phyloP scores from a whole-genome alignment of 2,329 filamentous ascomycete genomes.

The Cercospora sesami region DNA sequence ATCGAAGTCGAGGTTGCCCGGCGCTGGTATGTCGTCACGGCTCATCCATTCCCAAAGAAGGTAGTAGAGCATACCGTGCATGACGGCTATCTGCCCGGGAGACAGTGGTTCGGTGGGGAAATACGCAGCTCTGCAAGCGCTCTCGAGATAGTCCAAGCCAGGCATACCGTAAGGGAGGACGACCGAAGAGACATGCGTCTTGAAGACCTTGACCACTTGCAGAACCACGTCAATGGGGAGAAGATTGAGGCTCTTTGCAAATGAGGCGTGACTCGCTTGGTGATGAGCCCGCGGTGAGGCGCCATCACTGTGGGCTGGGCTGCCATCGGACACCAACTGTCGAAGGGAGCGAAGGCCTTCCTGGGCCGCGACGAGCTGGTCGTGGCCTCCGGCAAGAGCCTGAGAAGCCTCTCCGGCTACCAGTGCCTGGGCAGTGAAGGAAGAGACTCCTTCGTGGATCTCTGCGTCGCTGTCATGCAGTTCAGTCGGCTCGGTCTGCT shows the following conservation, averaged over 20 bases:
- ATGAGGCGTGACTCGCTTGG: background rate
- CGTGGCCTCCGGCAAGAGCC: slow-evolving; percentile 16
- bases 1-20: slow-evolving; percentile 4
- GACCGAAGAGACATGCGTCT: slow-evolving; percentile 8
- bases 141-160: slow-evolving; percentile 10
- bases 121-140: slow-evolving; percentile 13
- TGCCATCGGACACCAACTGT: slow-evolving; percentile 5
- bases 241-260: slow-evolving; percentile 5
- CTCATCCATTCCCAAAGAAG: slow-evolving; percentile 16
- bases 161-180: slow-evolving; percentile 16
- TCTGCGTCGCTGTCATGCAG: slow-evolving; percentile 7
- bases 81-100: slow-evolving; percentile 13
- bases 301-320: background rate
- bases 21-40: slow-evolving; percentile 6
- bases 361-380: slow-evolving; percentile 15
- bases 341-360: slow-evolving; percentile 16
- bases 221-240: slow-evolving; percentile 17
- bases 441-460: slow-evolving; percentile 17
- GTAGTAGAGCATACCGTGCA: slow-evolving; percentile 17
- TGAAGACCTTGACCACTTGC: slow-evolving; percentile 14
- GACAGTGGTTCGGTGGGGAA: slow-evolving; percentile 18
- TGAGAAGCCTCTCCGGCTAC: slow-evolving; percentile 19
- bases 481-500: slow-evolving; percentile 3
- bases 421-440: slow-evolving; percentile 18
- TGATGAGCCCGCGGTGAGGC: background rate